Percentiles rank a stretch among this genome's conserved stretches.
Conservation (phyloP, 768 basidiomycete species). For the Russula emetica region DNA sequence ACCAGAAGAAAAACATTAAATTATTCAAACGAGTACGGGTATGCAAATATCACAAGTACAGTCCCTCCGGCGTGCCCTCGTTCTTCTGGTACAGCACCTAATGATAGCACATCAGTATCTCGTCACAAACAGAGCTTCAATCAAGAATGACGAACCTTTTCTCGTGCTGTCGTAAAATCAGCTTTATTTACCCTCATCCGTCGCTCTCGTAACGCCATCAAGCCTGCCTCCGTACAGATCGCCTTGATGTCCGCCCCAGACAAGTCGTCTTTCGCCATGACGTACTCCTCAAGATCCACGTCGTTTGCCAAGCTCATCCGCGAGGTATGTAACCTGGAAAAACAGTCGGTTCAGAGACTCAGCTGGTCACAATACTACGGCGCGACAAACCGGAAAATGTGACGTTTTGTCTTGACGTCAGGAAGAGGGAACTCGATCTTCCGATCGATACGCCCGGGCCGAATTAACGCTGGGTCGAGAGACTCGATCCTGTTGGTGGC, state of each 20-base stretch:
- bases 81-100: conserved; percentile 94
- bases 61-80: conserved; percentile 89
- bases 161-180: conserved; percentile 86
- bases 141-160: conserved; percentile 61
- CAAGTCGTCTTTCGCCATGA: conserved; percentile 92
- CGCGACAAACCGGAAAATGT: conserved; percentile 79
- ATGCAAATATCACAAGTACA: conserved; percentile 57
- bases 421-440: conserved; percentile 99
- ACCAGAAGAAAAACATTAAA: conserved; percentile 5
- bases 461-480: conserved; percentile 95
- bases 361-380: background rate
- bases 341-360: conserved; percentile 18
- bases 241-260: conserved; percentile 99
- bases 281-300: conserved; percentile 93
- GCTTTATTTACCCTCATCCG: conserved; percentile 91
- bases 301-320: conserved; percentile 87
- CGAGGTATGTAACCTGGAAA: conserved; percentile 75
- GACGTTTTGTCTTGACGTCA: conserved; percentile 97
- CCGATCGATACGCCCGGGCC: conserved; percentile 96
- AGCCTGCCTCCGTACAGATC: conserved; percentile 96
- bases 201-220: conserved; percentile 89
- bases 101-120: conserved; percentile 22
- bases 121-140: conserved; percentile 15
- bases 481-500: conserved; percentile 98
- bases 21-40: conserved; percentile 14